Evolutionary conservation across 2,329 filamentous ascomycete genomes (phyloP).

Genomic region (Mycogone perniciosa): DNA sequence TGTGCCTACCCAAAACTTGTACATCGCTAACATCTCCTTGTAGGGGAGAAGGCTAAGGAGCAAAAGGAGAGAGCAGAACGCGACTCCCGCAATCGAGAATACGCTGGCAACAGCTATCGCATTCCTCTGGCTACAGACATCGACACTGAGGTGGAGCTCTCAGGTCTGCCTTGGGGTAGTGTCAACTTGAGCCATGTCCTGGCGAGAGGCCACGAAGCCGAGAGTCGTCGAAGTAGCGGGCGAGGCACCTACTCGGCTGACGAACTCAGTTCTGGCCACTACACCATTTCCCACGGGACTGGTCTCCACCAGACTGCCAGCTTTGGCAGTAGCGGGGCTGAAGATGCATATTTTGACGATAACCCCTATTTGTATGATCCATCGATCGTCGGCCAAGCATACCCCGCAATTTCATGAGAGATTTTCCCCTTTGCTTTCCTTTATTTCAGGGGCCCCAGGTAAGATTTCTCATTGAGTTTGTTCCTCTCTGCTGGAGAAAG

Average conservation of each 20-base stretch:
- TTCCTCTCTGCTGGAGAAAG: neutral
- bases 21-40: conserved; percentile 6
- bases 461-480: no score
- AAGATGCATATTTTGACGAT: conserved; percentile 30
- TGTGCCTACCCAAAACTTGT: neutral
- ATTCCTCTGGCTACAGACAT: conserved; percentile 54
- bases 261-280: conserved; percentile 25
- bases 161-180: conserved; percentile 67
- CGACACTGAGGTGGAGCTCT: conserved; percentile 42
- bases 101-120: conserved; percentile 59
- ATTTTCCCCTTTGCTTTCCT: neutral
- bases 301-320: conserved; percentile 23
- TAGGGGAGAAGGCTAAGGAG: conserved; percentile 65
- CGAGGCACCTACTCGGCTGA: conserved; percentile 31
- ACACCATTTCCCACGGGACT: conserved; percentile 20
- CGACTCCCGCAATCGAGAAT: conserved; percentile 55
- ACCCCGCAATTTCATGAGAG: conserved; percentile 1
- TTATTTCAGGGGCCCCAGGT: neutral
- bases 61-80: conserved; percentile 60
- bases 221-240: conserved; percentile 38
- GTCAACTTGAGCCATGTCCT: conserved; percentile 54
- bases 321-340: conserved; percentile 28
- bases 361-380: conserved; percentile 21
- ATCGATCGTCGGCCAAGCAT: conserved; percentile 1
- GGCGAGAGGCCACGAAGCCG: conserved; percentile 43